Base-by-base conservation (phyloP, 345 rosid species). In the Diplotaxis tenuifolia region DNA sequence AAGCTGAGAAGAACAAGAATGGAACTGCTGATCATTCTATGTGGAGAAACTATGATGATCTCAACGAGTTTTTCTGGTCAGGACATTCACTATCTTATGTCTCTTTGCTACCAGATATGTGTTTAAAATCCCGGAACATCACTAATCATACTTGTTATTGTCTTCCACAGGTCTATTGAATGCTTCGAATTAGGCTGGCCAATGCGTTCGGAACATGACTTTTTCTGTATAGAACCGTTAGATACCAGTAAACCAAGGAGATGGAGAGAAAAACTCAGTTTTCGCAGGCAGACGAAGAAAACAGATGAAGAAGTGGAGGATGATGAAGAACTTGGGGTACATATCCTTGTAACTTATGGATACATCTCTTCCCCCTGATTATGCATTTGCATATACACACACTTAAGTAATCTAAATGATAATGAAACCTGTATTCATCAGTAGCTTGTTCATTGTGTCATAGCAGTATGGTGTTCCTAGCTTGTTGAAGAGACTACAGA, bases 31-130 rank as follows among this genome's bases (percentile, higher is more conserved):
- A 88, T 73, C 88, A 94, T 80, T 89, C 91, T 52, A 84, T 86
- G 65, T 94, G 98, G 98, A 87, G 98, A 84, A 94, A 94, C 86
- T 94, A 91, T n/a, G 98, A 94, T 80, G 98, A 94, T 75, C 82
- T 91, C 66, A 94, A 91, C 34, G 98, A 94, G 82, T 94, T 70
- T 79, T 94, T 94, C 86, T 94, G 97, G 98, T 89, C 23, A 74
- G 89, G 32, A 65, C 54, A 66, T 32, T 76, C 60, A 77, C 28
- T 42, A 52, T 20, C 20, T 58, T 65, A 19, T 19, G 31, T 27
- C 55, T 56, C 56, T 65, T 58, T 45, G 67, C 18, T 71, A 56
- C 53, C 32, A 45, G 56, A 15, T 63, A 9, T 29, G 56, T 64
- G 58, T 63, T 67, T n/a, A 14, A 25, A 70, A 64, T 7, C 52